phyloP scores from a whole-genome alignment of 2,329 filamentous ascomycete species.

The Calonectria fujianensis region DNA sequence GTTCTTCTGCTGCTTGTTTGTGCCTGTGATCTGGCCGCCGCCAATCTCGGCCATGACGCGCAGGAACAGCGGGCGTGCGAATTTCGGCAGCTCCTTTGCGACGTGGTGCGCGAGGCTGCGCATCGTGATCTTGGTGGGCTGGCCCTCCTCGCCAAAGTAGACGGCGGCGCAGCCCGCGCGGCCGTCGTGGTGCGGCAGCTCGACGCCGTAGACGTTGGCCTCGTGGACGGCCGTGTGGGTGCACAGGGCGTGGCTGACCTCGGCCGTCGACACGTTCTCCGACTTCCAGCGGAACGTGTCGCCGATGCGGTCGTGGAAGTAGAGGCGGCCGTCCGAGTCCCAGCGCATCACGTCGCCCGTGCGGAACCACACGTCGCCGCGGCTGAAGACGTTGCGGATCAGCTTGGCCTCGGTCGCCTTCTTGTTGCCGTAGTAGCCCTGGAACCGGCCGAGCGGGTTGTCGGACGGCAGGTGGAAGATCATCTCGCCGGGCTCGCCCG shows the following conservation, averaged over 20 bases:
- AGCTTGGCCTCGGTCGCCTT: slow-evolving; percentile 84
- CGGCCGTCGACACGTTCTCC: slow-evolving; percentile 88
- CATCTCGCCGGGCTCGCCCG: slow-evolving; percentile 83
- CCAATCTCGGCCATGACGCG: slow-evolving; percentile 75
- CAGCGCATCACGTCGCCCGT: slow-evolving; percentile 88
- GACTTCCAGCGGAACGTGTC: slow-evolving; percentile 89
- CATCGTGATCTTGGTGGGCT: slow-evolving; percentile 68
- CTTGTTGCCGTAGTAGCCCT: slow-evolving; percentile 87
- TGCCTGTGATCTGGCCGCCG: slow-evolving; percentile 82
- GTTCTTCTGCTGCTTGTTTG: slow-evolving; percentile 92
- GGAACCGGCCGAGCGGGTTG: slow-evolving; percentile 80
- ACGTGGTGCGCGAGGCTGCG: slow-evolving; percentile 78
- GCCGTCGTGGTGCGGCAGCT: slow-evolving; percentile 87
- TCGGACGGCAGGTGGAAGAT: slow-evolving; percentile 81
- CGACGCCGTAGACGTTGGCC: slow-evolving; percentile 90
- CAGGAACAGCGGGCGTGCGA: slow-evolving; percentile 86
- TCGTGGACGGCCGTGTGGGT: slow-evolving; percentile 80
- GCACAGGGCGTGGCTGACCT: slow-evolving; percentile 86
- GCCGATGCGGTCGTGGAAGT: slow-evolving; percentile 87
- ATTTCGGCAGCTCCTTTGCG: slow-evolving; percentile 77
- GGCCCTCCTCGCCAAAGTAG: slow-evolving; percentile 67
- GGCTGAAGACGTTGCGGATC: slow-evolving; percentile 81
- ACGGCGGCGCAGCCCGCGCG: slow-evolving; percentile 88
- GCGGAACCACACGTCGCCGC: slow-evolving; percentile 88
- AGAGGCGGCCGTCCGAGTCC: slow-evolving; percentile 82